These are phyloP conservation scores for Mycothermus thermophilus DNA, from an alignment of 495 filamentous ascomycete genomes.

Conservation along the genomic window DNA sequence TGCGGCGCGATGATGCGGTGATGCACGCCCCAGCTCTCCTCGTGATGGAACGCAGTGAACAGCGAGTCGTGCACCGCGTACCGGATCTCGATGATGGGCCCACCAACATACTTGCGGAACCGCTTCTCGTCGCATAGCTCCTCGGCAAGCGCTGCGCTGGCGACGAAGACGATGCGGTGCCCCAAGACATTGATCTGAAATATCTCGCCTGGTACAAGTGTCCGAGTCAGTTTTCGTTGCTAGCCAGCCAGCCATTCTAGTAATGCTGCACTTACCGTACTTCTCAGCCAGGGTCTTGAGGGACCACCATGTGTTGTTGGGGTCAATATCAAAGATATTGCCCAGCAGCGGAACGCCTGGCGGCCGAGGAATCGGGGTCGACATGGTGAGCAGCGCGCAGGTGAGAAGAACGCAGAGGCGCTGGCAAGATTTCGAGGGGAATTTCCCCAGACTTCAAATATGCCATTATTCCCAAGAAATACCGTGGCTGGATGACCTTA, in stretches of 20 bases:
- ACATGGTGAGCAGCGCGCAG: conserved; percentile 15
- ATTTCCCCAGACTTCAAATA: no score
- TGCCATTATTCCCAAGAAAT: not conserved
- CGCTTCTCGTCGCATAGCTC: conserved; percentile 56
- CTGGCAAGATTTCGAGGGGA: not conserved
- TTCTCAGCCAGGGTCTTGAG: conserved; percentile 49
- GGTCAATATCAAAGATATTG: conserved; percentile 51
- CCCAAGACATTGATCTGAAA: conserved; percentile 47
- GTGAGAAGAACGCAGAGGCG: not conserved
- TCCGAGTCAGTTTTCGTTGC: not conserved
- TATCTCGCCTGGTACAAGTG: conserved; percentile 38
- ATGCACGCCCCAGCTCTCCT: conserved; percentile 53
- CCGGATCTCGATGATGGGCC: conserved; percentile 43
- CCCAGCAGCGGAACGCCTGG: conserved; percentile 54
- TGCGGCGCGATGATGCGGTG: conserved; percentile 59
- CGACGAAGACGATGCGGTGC: conserved; percentile 29
- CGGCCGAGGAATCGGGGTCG: conserved; percentile 46
- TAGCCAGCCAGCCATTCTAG: conserved; percentile 4
- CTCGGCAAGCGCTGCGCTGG: conserved; percentile 43
- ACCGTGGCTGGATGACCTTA: not conserved
- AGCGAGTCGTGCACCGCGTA: conserved; percentile 47
- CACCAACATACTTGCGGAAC: conserved; percentile 49
- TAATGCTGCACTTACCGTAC: conserved; percentile 34
- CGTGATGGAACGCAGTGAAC: conserved; percentile 52
- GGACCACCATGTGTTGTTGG: conserved; percentile 47